Evolutionary conservation across 2,329 filamentous ascomycete species (phyloP).

Genomic region (Sporothrix brunneoviolacea): DNA sequence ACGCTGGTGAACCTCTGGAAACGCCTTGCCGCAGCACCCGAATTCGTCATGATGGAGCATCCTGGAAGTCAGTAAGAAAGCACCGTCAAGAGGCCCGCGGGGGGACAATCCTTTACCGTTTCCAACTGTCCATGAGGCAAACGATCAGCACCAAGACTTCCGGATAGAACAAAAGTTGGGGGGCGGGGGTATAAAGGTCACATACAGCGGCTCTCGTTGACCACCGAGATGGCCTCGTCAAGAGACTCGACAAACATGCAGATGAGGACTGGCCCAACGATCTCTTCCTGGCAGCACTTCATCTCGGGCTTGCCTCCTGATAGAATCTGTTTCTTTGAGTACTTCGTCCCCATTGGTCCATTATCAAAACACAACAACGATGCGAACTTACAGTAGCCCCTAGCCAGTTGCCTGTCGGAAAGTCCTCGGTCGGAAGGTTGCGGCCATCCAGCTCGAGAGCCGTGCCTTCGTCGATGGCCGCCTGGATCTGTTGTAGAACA

Average conservation of each 20-base stretch:
- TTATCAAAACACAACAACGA: too few species aligned
- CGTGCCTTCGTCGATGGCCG: conserved; percentile 66
- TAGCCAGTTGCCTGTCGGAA: conserved; percentile 78
- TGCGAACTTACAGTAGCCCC: conserved; percentile 58
- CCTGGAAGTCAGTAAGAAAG: background rate
- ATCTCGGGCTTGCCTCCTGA: conserved; percentile 71
- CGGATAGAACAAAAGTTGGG: too few species aligned
- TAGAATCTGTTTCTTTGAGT: conserved; percentile 35
- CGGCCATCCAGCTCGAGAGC: conserved; percentile 74
- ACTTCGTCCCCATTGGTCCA: too few species aligned
- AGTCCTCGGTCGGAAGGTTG: conserved; percentile 66
- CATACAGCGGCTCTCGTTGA: conserved; percentile 68
- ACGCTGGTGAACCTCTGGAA: background rate
- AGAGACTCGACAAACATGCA: conserved; percentile 71
- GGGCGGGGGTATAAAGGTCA: background rate
- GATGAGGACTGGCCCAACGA: conserved; percentile 78
- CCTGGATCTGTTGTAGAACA: conserved; percentile 48
- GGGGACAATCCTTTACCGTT: background rate
- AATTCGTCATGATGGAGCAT: background rate
- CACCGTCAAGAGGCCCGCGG: background rate
- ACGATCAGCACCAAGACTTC: background rate
- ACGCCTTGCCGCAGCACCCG: background rate
- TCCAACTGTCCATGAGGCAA: background rate
- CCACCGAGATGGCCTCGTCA: conserved; percentile 70
- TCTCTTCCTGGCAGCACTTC: conserved; percentile 78